phyloP scores from a whole-genome alignment of 192 early-diverging fungal genomes.

The Podochytrium sp. region DNA sequence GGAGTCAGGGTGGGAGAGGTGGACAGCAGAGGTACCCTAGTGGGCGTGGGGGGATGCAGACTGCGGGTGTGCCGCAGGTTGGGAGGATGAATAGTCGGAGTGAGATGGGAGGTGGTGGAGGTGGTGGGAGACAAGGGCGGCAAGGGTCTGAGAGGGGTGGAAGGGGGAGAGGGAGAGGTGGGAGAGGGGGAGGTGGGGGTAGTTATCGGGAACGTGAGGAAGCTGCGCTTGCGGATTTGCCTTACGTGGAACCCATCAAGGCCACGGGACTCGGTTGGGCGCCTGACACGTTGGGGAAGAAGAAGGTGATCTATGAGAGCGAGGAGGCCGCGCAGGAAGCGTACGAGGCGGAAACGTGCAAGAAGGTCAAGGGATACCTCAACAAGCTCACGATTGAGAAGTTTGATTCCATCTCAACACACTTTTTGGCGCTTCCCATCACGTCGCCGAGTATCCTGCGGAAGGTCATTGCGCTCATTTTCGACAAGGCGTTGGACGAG shows the following conservation, averaged over 20 bases:
- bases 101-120: not conserved
- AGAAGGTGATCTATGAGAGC: conserved; percentile 35
- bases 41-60: not conserved
- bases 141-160: too few species aligned
- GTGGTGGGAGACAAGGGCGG: conserved; percentile 19
- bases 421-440: conserved; percentile 82
- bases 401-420: conserved; percentile 83
- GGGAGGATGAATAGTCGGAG: not conserved
- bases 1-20: not conserved
- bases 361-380: conserved; percentile 84
- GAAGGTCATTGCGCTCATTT: conserved; percentile 84
- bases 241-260: conserved; percentile 73
- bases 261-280: conserved; percentile 84
- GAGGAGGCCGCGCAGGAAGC: conserved; percentile 40
- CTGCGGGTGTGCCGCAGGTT: not conserved
- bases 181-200: conserved; percentile 12
- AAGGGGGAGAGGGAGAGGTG: conserved; percentile 21
- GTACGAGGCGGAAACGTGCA: conserved; percentile 27
- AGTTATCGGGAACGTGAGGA: too few species aligned
- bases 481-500: conserved; percentile 96
- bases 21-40: not conserved
- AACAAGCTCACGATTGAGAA: conserved; percentile 98
- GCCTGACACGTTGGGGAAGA: conserved; percentile 47
- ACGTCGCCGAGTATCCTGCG: conserved; percentile 71
- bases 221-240: not conserved